A percentile compares a stretch with the other conserved stretches of the same genome.
phyloP scores from a whole-genome alignment of 2,329 filamentous ascomycete genomes.

The Onygena corvina region DNA sequence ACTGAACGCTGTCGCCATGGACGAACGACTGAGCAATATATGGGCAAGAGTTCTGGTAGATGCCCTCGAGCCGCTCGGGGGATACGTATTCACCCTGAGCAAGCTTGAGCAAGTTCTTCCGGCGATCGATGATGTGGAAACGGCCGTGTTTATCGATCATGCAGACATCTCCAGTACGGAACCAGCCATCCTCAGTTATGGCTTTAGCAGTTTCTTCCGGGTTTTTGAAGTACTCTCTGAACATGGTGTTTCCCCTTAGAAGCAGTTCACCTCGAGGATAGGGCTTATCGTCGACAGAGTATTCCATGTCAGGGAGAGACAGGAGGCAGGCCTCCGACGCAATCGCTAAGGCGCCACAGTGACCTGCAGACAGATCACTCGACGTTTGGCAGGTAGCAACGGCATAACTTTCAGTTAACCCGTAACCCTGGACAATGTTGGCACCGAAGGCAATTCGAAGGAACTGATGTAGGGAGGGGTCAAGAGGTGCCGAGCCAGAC shows the following conservation, averaged over 20 bases:
- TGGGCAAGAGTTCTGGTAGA: constrained; percentile 70
- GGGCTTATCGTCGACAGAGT: constrained; percentile 75
- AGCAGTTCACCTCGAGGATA: constrained; percentile 82
- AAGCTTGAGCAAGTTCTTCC: constrained; percentile 98
- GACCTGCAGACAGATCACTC: constrained; percentile 63
- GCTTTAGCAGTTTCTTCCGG: constrained; percentile 72
- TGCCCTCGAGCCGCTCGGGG: constrained; percentile 91
- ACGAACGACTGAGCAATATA: constrained; percentile 74
- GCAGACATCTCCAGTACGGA: constrained; percentile 88
- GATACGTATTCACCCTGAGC: constrained; percentile 97
- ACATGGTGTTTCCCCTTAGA: constrained; percentile 65
- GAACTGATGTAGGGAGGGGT: constrained; percentile 78
- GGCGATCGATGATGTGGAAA: constrained; percentile 85
- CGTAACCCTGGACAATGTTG: constrained; percentile 76
- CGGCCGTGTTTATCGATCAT: constrained; percentile 73
- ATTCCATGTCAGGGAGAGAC: constrained; percentile 90
- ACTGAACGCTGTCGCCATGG: constrained; percentile 76
- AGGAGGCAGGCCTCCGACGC: constrained; percentile 64
- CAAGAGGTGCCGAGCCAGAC: constrained; percentile 80
- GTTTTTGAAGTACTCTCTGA: constrained; percentile 83
- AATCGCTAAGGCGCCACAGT: constrained; percentile 62
- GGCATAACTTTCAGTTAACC: constrained; percentile 87
- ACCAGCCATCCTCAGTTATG: constrained; percentile 84
- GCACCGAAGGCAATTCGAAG: constrained; percentile 71
- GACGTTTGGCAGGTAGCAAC: constrained; percentile 56